Evolutionary conservation across 768 basidiomycete species (phyloP).

Genomic region (Xanthoconium stramineum): DNA sequence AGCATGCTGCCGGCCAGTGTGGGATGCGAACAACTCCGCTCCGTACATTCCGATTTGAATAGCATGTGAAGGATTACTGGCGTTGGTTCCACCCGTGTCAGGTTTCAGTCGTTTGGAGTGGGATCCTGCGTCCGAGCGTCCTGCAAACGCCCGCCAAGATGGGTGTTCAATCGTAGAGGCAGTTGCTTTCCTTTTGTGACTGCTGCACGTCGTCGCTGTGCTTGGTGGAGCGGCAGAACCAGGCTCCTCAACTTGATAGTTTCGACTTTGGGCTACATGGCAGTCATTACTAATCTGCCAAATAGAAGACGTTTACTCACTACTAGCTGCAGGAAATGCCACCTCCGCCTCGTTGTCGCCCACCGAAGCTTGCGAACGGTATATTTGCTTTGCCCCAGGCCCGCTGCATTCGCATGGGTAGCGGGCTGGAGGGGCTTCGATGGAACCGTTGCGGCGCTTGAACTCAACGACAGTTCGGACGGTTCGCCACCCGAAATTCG

Average conservation of each 20-base stretch:
- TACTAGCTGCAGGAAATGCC: no score
- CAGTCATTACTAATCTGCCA: no score
- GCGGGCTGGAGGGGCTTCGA: not conserved
- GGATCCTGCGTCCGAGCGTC: not conserved
- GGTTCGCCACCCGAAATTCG: not conserved
- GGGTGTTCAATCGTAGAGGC: no score
- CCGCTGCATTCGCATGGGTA: not conserved
- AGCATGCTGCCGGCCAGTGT: slow-evolving; percentile 2
- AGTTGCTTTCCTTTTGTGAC: no score
- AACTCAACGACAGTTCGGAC: not conserved
- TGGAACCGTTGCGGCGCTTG: not conserved
- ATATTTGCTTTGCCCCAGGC: not conserved
- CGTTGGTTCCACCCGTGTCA: not conserved
- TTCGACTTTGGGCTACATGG: no score
- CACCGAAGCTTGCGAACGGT: no score
- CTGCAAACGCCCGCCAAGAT: no score
- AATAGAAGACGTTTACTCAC: no score
- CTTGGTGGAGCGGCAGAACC: no score
- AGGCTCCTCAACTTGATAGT: no score
- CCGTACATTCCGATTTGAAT: not conserved
- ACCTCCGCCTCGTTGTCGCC: no score
- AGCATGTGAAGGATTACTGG: not conserved
- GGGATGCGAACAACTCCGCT: slow-evolving; percentile 2
- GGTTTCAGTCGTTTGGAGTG: not conserved
- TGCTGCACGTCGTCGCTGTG: no score